Evolutionary conservation across 441 rosid species (phyloP).

Genomic region (Daphne laureola): DNA sequence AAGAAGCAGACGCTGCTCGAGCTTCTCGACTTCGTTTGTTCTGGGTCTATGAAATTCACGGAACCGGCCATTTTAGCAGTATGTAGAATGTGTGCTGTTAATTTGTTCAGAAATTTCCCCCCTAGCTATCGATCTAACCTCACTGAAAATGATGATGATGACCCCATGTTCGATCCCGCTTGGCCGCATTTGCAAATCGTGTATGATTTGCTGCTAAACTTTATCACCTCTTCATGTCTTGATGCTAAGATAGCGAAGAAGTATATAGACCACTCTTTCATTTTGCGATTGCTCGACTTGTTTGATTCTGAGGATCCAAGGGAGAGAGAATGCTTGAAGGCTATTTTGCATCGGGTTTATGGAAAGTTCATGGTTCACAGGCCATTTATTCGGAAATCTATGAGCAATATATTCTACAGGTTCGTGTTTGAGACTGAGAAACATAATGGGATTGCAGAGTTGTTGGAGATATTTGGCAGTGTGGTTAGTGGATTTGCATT

Average conservation of each 20-base stretch:
- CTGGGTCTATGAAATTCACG: constrained; percentile 53
- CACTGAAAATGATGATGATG: constrained; percentile 55
- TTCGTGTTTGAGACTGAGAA: constrained; percentile 74
- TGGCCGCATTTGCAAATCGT: constrained; percentile 93
- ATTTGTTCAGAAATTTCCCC: constrained; percentile 68
- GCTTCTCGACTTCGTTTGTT: constrained; percentile 64
- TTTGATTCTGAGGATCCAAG: constrained; percentile 88
- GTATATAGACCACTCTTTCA: constrained; percentile 76
- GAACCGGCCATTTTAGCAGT: constrained; percentile 77
- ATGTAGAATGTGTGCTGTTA: constrained; percentile 88
- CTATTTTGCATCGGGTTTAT: constrained; percentile 64
- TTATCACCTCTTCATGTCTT: constrained; percentile 58
- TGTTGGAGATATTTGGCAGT: constrained; percentile 84
- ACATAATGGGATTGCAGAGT: constrained; percentile 79
- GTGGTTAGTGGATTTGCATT: constrained; percentile 76
- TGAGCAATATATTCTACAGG: constrained; percentile 67
- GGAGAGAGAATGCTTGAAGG: constrained; percentile 81
- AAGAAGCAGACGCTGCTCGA: constrained; percentile 73
- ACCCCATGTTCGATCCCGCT: constrained; percentile 74
- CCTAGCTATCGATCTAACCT: constrained; percentile 51
- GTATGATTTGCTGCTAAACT: constrained; percentile 74
- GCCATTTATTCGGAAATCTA: constrained; percentile 70
- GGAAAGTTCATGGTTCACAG: constrained; percentile 93
- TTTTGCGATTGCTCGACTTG: constrained; percentile 72
- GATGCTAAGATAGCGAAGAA: constrained; percentile 78